Evolutionary conservation across 768 basidiomycete genomes (phyloP).

Genomic region (Gloeostereum incarnatum): DNA sequence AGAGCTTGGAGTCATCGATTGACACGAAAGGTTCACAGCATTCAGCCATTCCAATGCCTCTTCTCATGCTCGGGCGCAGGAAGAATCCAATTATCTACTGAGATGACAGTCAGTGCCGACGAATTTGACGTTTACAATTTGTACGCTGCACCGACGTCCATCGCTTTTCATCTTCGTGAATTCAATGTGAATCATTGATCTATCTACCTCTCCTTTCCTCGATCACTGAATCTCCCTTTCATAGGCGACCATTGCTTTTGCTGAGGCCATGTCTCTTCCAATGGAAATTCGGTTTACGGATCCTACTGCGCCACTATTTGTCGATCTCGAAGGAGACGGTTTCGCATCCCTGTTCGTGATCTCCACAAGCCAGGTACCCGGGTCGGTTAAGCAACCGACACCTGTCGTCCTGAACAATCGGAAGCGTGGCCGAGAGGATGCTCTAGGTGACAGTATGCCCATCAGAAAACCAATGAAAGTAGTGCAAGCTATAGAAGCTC

Average conservation of each 20-base stretch:
- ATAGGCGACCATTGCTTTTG: slow-evolving; percentile 74
- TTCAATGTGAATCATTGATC: slow-evolving; percentile 49
- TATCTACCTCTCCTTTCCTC: slow-evolving; percentile 3
- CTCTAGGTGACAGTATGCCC: slow-evolving; percentile 25
- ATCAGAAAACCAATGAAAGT: slow-evolving; percentile 46
- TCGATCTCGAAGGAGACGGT: slow-evolving; percentile 64
- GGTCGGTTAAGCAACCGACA: slow-evolving; percentile 17
- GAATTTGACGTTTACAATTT: slow-evolving; percentile 79
- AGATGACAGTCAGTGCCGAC: slow-evolving; percentile 65
- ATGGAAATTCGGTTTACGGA: slow-evolving; percentile 73
- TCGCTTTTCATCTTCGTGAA: slow-evolving; percentile 77
- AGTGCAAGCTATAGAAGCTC: slow-evolving; percentile 24
- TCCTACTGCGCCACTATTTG: slow-evolving; percentile 64
- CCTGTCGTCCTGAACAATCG: slow-evolving; percentile 17
- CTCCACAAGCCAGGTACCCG: slow-evolving; percentile 60
- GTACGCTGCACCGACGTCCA: slow-evolving; percentile 48
- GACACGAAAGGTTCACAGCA: slow-evolving; percentile 48
- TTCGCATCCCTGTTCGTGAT: slow-evolving; percentile 66
- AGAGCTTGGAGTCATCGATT: slow-evolving; percentile 55
- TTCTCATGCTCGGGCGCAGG: slow-evolving; percentile 23
- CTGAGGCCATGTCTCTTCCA: slow-evolving; percentile 56
- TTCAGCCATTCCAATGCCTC: background rate
- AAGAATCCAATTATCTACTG: slow-evolving; percentile 59
- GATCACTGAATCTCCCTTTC: slow-evolving; percentile 1
- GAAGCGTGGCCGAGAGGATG: slow-evolving; percentile 37